Evolutionary conservation across 371 early-diverging fungal genomes (phyloP).

Genomic region (Mortierella polycephala): DNA sequence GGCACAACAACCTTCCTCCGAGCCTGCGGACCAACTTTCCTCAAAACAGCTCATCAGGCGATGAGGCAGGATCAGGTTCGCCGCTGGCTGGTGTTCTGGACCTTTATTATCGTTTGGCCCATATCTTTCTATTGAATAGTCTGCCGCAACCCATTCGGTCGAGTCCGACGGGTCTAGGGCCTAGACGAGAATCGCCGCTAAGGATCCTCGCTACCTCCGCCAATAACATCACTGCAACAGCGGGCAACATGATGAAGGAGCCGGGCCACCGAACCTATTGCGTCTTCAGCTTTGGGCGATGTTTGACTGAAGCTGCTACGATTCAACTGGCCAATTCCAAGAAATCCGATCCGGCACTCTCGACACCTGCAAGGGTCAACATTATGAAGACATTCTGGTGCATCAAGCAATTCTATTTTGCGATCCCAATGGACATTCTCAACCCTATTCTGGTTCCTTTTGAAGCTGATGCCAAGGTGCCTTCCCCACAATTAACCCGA

Average conservation of each 20-base stretch:
- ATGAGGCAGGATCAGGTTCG: slow-evolving; percentile 1
- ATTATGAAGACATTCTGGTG: slow-evolving; percentile 53
- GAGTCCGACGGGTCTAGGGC: slow-evolving; percentile 47
- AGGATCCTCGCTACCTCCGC: slow-evolving; percentile 44
- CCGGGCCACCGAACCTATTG: slow-evolving; percentile 20
- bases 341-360: slow-evolving; percentile 38
- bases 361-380: slow-evolving; percentile 49
- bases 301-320: slow-evolving; percentile 42
- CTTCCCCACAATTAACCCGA: not conserved
- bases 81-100: slow-evolving; percentile 13
- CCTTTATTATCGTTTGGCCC: slow-evolving; percentile 31
- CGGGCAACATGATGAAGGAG: slow-evolving; percentile 27
- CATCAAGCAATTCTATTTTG: slow-evolving; percentile 34
- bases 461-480: slow-evolving; percentile 5
- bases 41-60: not conserved
- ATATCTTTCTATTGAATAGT: slow-evolving; percentile 32
- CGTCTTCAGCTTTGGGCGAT: slow-evolving; percentile 18
- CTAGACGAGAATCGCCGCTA: slow-evolving; percentile 42
- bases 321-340: slow-evolving; percentile 37
- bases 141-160: slow-evolving; percentile 31
- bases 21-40: slow-evolving; percentile 10
- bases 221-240: slow-evolving; percentile 44
- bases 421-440: slow-evolving; percentile 18
- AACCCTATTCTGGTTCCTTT: slow-evolving; percentile 11
- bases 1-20: slow-evolving; percentile 27